Percentiles rank a stretch among this genome's conserved stretches.
Evolutionary conservation across 768 basidiomycete species (phyloP).

Genomic region (Coprinopsis cinerea): DNA sequence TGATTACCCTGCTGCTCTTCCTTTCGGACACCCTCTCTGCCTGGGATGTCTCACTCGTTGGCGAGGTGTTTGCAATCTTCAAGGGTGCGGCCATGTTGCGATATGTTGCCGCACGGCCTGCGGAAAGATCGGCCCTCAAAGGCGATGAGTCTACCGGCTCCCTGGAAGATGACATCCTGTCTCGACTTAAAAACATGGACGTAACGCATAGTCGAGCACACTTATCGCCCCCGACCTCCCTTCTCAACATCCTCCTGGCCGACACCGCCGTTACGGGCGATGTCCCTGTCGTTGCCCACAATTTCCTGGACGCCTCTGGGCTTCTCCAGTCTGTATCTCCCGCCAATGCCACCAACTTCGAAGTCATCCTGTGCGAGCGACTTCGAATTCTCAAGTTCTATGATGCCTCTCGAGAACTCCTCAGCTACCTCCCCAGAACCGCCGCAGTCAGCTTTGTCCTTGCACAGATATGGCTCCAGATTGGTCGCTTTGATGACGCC

Average conservation of each 20-base stretch:
- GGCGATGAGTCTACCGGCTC: conserved; percentile 10
- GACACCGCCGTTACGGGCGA: conserved; percentile 42
- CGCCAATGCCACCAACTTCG: conserved; percentile 58
- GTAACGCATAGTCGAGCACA: conserved; percentile 42
- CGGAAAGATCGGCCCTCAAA: conserved; percentile 24
- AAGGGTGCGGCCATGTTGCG: conserved; percentile 73
- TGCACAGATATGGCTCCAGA: conserved; percentile 58
- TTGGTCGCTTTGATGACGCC: conserved; percentile 70
- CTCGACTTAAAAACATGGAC: conserved; percentile 69
- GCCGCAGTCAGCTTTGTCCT: conserved; percentile 72
- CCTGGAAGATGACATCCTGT: conserved; percentile 56
- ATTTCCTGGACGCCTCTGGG: conserved; percentile 62
- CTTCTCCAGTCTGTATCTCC: conserved; percentile 66
- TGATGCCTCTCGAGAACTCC: conserved; percentile 53
- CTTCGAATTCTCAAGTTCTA: conserved; percentile 61
- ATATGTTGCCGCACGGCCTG: conserved; percentile 53
- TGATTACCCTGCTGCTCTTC: conserved; percentile 68
- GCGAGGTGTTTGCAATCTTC: conserved; percentile 75
- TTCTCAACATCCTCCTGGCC: conserved; percentile 57
- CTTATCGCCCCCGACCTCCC: conserved; percentile 47
- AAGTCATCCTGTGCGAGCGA: conserved; percentile 67
- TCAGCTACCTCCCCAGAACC: conserved; percentile 75
- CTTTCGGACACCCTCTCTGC: conserved; percentile 53
- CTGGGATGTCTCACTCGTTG: conserved; percentile 61
- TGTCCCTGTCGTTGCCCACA: conserved; percentile 59